Evolutionary conservation across 148 eudicot species (phyloP).

Genomic region (Rhododendron ovatum): DNA sequence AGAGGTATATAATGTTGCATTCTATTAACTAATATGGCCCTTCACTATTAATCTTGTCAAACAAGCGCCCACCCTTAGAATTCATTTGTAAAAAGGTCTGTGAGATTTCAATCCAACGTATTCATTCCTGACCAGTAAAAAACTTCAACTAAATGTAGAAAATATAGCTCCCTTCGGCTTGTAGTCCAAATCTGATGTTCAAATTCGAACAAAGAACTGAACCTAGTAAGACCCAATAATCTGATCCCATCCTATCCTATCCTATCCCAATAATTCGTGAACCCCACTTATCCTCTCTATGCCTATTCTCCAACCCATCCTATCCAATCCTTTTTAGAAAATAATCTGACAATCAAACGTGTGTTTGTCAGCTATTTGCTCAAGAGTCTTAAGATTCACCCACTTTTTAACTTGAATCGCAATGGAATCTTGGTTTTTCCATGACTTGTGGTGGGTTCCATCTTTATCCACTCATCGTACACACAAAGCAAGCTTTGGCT

Average conservation of each 20-base stretch:
- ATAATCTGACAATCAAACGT: not conserved
- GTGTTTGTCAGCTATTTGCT: not conserved
- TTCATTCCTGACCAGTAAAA: not conserved
- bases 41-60: too few species aligned
- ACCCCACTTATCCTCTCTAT: not conserved
- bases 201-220: not conserved
- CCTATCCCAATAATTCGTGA: too few species aligned
- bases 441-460: not conserved
- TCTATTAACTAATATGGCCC: too few species aligned
- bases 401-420: not conserved
- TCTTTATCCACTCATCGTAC: not conserved
- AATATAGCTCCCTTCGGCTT: too few species aligned
- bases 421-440: not conserved
- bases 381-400: not conserved
- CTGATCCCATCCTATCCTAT: too few species aligned
- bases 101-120: not conserved
- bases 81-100: not conserved
- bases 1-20: too few species aligned
- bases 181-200: not conserved
- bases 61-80: too few species aligned
- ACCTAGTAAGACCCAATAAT: not conserved
- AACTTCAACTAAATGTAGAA: not conserved
- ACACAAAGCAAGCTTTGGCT: not conserved
- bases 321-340: too few species aligned
- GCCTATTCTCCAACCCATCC: not conserved